Conservation (phyloP, 768 basidiomycete genomes). For the Suillus cothurnatus region DNA sequence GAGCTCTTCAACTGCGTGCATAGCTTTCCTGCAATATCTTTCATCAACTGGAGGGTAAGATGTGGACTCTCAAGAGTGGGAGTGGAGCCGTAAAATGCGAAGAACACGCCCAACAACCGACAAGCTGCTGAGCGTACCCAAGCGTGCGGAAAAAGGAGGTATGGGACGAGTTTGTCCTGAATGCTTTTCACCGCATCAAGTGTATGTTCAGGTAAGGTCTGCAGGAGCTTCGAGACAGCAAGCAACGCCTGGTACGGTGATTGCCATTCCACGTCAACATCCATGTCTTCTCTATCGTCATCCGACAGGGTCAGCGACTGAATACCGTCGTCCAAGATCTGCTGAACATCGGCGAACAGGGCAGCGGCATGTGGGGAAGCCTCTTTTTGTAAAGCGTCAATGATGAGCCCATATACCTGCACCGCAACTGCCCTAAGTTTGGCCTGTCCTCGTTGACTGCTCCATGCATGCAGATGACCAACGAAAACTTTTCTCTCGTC, state of each 20-base stretch:
- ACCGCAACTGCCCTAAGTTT: conserved; percentile 72
- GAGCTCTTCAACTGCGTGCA: conserved; percentile 82
- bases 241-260: conserved; percentile 79
- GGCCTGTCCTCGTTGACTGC: conserved; percentile 56
- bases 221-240: conserved; percentile 62
- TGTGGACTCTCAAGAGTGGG: conserved; percentile 36
- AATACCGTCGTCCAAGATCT: conserved; percentile 45
- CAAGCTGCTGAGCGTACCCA: conserved; percentile 90
- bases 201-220: conserved; percentile 53
- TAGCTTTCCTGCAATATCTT: conserved; percentile 71
- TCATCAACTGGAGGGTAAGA: conserved; percentile 57
- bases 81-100: conserved; percentile 43
- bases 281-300: conserved; percentile 47
- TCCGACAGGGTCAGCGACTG: conserved; percentile 38
- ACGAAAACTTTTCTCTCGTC: conserved; percentile 57
- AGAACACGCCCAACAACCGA: conserved; percentile 73
- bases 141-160: conserved; percentile 87
- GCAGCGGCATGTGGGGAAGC: conserved; percentile 44
- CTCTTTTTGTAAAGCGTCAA: conserved; percentile 64
- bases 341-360: conserved; percentile 60
- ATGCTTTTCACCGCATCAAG: conserved; percentile 48
- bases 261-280: conserved; percentile 75
- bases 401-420: conserved; percentile 80
- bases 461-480: conserved; percentile 81
- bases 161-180: conserved; percentile 65